Percentiles rank a stretch among this genome's conserved stretches.
Conservation (phyloP, 1,284 basidiomycete species). For the Rugosomyces carneus region DNA sequence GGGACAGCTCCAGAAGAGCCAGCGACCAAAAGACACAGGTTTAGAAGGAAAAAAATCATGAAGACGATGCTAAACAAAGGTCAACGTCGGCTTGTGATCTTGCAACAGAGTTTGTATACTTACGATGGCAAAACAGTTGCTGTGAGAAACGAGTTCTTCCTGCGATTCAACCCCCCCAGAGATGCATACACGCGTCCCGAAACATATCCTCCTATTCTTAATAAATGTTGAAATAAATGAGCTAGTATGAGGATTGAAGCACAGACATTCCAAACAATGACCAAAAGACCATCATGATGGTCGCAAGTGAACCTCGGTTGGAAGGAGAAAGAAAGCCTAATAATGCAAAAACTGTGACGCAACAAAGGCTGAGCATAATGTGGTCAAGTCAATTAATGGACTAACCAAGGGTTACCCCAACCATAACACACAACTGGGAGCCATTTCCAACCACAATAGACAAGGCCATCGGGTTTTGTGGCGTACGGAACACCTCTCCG, state of each 20-base stretch:
- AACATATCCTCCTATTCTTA: slow-evolving; percentile 83
- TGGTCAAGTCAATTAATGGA: slow-evolving; percentile 4
- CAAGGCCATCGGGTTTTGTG: slow-evolving; percentile 72
- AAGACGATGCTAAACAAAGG: slow-evolving; percentile 61
- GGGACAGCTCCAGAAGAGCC: slow-evolving; percentile 94
- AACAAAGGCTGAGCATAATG: background rate
- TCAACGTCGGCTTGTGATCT: slow-evolving; percentile 2
- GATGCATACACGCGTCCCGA: slow-evolving; percentile 83
- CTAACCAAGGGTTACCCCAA: slow-evolving; percentile 77
- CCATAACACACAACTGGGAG: slow-evolving; percentile 86
- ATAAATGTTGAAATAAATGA: background rate
- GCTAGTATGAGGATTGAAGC: background rate
- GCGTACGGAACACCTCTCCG: slow-evolving; percentile 92
- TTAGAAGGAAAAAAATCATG: slow-evolving; percentile 76
- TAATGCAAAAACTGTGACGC: slow-evolving; percentile 79
- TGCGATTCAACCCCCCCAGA: slow-evolving; percentile 75
- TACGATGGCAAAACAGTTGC: slow-evolving; percentile 87
- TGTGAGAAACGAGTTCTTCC: slow-evolving; percentile 83
- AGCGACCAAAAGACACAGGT: slow-evolving; percentile 81
- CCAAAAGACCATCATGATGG: slow-evolving; percentile 96
- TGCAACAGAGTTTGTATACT: slow-evolving; percentile 21
- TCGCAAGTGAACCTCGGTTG: slow-evolving; percentile 91
- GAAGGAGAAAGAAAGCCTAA: slow-evolving; percentile 96
- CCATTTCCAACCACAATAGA: slow-evolving; percentile 90
- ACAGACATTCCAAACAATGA: slow-evolving; percentile 82